Evolutionary conservation across 2,329 filamentous ascomycete species (phyloP).

Genomic region (Niveomyces coronatus): DNA sequence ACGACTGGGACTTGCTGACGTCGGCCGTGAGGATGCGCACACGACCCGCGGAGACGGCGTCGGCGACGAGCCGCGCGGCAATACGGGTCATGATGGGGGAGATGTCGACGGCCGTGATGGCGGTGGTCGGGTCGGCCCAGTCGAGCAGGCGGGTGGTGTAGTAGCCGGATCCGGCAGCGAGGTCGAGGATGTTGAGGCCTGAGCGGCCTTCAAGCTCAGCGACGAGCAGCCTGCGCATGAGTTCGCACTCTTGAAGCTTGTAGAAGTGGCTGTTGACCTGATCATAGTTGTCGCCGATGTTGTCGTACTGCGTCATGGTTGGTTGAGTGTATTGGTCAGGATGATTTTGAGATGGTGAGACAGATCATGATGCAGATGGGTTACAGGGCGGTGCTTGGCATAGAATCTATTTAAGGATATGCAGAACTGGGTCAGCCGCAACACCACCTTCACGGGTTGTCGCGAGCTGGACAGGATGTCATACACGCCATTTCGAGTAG

Average conservation of each 20-base stretch:
- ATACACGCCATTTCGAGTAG: too few species aligned
- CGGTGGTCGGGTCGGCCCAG: constrained; percentile 1
- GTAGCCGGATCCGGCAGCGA: constrained; percentile 6
- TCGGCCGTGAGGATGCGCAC: constrained; percentile 2
- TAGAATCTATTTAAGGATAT: too few species aligned
- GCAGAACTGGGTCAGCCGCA: too few species aligned
- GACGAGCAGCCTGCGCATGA: neutral
- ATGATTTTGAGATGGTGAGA: too few species aligned
- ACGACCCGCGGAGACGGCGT: neutral
- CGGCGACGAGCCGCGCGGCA: neutral
- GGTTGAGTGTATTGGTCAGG: too few species aligned
- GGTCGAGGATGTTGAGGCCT: constrained; percentile 1
- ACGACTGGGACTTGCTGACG: neutral
- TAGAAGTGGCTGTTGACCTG: constrained; percentile 1
- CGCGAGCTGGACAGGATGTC: too few species aligned
- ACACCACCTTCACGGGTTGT: too few species aligned
- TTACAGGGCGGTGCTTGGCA: too few species aligned
- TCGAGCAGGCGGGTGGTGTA: constrained; percentile 3
- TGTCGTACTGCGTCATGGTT: constrained; percentile 6
- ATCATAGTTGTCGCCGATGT: neutral
- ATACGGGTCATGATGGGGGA: constrained; percentile 3
- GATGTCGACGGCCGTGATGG: constrained; percentile 3
- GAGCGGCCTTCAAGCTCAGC: neutral
- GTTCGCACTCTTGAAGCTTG: constrained; percentile 4
- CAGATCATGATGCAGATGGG: too few species aligned